Percentiles rank a stretch among this genome's conserved stretches.
Conservation (phyloP, 2,329 filamentous ascomycete species). For the Gnomoniopsis smithogilvyi region DNA sequence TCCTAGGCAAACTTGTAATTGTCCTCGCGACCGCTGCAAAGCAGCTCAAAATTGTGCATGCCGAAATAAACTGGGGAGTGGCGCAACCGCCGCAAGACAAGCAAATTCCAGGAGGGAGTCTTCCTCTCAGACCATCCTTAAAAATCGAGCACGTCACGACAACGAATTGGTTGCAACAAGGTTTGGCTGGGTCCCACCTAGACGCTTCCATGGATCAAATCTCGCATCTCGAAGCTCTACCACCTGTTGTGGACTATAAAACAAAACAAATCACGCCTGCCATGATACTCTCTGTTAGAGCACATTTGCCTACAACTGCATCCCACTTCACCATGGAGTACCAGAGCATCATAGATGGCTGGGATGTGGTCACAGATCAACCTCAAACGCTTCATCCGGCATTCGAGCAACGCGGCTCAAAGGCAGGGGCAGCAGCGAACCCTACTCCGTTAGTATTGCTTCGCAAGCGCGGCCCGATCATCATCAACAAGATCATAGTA, state of each 20-base stretch:
- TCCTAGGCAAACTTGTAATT: constrained; percentile 55
- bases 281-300: constrained; percentile 71
- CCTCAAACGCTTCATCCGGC: constrained; percentile 67
- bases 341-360: constrained; percentile 75
- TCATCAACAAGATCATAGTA: constrained; percentile 68
- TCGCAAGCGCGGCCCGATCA: constrained; percentile 63
- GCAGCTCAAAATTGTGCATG: constrained; percentile 70
- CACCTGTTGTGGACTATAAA: constrained; percentile 58
- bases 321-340: constrained; percentile 60
- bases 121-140: constrained; percentile 49
- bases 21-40: constrained; percentile 67
- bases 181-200: constrained; percentile 37
- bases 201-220: constrained; percentile 59
- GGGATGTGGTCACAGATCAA: constrained; percentile 71
- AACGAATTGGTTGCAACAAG: constrained; percentile 54
- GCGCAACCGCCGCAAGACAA: constrained; percentile 53
- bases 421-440: constrained; percentile 52
- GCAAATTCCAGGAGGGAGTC: constrained; percentile 42
- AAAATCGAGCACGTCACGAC: constrained; percentile 54
- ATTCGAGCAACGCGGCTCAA: constrained; percentile 70
- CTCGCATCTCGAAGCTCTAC: constrained; percentile 72
- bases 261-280: constrained; percentile 55
- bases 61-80: constrained; percentile 71
- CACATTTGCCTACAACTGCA: constrained; percentile 50
- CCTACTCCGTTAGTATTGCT: constrained; percentile 38